Percentiles rank a stretch among this genome's conserved stretches.
Evolutionary conservation across 495 filamentous ascomycete species (phyloP).

Genomic region (Penicillium bialowiezense): DNA sequence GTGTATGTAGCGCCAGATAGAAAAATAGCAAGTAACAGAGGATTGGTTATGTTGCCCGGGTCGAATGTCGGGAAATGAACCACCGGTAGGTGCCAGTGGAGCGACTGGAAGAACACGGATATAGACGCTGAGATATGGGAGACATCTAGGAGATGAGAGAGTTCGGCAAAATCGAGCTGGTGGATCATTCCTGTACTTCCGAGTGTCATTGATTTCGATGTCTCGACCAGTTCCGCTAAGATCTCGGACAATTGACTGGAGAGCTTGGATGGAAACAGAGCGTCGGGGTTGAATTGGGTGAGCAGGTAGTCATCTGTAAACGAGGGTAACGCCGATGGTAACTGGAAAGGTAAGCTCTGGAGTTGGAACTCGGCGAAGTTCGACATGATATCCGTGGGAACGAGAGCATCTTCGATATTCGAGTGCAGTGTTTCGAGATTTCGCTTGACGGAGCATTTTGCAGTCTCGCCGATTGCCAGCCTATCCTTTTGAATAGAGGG

Average conservation of each 20-base stretch:
- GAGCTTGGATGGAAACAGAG: constrained; percentile 25
- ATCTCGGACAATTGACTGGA: constrained; percentile 30
- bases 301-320: constrained; percentile 17
- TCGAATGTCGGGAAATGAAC: constrained; percentile 42
- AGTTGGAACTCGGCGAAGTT: constrained; percentile 11
- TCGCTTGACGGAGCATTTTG: constrained; percentile 29
- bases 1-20: constrained; percentile 34
- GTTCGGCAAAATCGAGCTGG: constrained; percentile 21
- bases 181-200: neutral
- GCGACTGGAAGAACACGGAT: constrained; percentile 37
- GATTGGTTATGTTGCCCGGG: constrained; percentile 31
- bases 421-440: constrained; percentile 33
- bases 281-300: constrained; percentile 16
- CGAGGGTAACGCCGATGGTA: constrained; percentile 5
- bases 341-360: constrained; percentile 15
- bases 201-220: constrained; percentile 29
- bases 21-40: constrained; percentile 34
- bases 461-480: constrained; percentile 37
- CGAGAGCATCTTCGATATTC: constrained; percentile 30
- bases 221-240: constrained; percentile 30
- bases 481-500: constrained; percentile 31
- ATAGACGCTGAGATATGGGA: constrained; percentile 34
- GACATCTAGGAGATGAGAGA: constrained; percentile 26
- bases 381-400: constrained; percentile 19
- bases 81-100: constrained; percentile 39